Evolutionary conservation across 2,329 filamentous ascomycete genomes (phyloP).

Genomic region (Neofusicoccum parvum): DNA sequence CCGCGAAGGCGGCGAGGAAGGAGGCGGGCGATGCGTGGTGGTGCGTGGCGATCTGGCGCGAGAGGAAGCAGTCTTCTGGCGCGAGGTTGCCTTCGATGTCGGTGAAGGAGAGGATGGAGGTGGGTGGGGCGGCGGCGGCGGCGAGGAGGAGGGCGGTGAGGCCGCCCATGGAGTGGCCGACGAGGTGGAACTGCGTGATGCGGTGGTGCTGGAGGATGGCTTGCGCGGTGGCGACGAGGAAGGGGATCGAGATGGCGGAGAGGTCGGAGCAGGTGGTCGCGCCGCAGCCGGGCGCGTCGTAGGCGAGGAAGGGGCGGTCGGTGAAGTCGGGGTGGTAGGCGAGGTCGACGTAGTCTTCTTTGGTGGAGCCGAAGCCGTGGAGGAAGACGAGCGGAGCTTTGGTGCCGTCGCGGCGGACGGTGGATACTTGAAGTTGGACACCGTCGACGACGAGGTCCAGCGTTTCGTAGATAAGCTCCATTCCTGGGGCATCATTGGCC

Average conservation of each 20-base stretch:
- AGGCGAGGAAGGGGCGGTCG: conserved; percentile 26
- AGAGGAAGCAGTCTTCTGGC: conserved; percentile 32
- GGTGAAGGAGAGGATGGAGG: conserved; percentile 25
- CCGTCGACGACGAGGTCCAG: background rate
- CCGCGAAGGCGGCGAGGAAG: conserved; percentile 21
- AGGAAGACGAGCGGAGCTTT: conserved; percentile 28
- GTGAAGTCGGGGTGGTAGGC: conserved; percentile 24
- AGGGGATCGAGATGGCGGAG: conserved; percentile 24
- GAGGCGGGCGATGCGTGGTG: background rate
- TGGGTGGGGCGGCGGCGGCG: background rate
- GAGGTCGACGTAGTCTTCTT: conserved; percentile 32
- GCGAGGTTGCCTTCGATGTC: conserved; percentile 34
- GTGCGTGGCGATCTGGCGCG: conserved; percentile 26
- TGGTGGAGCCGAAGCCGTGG: conserved; percentile 31
- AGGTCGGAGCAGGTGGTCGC: conserved; percentile 24
- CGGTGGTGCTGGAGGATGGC: conserved; percentile 24
- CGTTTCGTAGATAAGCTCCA: background rate
- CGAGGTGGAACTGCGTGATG: conserved; percentile 26
- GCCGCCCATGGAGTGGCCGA: conserved; percentile 35
- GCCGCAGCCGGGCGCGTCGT: conserved; percentile 31
- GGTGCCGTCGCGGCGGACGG: background rate
- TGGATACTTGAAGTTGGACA: background rate
- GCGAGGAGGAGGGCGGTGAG: conserved; percentile 28
- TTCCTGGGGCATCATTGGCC: background rate
- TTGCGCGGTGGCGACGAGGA: conserved; percentile 24